Conservation (phyloP, 345 rosid genomes). For the Populus pruinosa region DNA sequence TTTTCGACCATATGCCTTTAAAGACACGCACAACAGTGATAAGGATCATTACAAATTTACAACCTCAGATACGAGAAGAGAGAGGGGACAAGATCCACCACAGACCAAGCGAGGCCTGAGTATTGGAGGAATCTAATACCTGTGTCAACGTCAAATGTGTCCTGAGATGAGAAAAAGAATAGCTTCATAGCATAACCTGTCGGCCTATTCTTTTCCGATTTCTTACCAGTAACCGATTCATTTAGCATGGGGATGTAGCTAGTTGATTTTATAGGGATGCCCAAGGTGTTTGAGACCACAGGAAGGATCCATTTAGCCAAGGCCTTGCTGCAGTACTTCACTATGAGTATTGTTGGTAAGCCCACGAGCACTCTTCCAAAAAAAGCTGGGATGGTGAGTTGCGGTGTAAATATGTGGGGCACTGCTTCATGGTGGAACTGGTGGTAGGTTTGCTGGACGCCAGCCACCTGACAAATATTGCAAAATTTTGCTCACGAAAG, state of each 20-base stretch:
- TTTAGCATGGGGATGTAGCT: conserved; percentile 63
- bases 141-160: conserved; percentile 69
- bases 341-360: conserved; percentile 76
- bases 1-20: too few relatives aligned
- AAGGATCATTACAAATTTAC: conserved; percentile 21
- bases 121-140: conserved; percentile 87
- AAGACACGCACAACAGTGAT: neutral
- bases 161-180: conserved; percentile 39
- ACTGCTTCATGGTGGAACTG: conserved; percentile 91
- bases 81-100: conserved; percentile 87
- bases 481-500: neutral
- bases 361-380: conserved; percentile 72
- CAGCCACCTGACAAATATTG: conserved; percentile 53
- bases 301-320: conserved; percentile 88
- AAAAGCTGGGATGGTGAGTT: conserved; percentile 42
- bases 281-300: conserved; percentile 59
- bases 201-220: conserved; percentile 42
- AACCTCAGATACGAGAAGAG: conserved; percentile 50
- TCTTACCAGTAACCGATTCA: conserved; percentile 38
- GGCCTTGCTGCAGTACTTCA: conserved; percentile 89
- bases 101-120: conserved; percentile 97
- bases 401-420: conserved; percentile 51
- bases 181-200: conserved; percentile 53
- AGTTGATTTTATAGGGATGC: conserved; percentile 71
- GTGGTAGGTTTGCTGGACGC: conserved; percentile 76